phyloP scores from a whole-genome alignment of 179 eudicot species.

The Patellifolia procumbens region DNA sequence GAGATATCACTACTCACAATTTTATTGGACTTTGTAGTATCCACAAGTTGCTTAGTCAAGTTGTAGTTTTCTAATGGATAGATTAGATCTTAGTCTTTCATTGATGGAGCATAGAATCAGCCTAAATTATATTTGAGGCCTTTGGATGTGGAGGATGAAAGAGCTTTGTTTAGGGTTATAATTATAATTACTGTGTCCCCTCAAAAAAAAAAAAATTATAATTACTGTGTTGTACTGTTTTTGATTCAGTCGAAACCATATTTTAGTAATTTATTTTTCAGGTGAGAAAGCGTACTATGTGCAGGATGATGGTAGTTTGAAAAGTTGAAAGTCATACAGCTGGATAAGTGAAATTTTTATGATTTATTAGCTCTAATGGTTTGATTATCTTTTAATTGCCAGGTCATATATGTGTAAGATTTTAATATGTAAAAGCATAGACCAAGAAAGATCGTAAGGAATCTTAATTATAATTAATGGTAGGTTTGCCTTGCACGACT shows the following conservation, averaged over 20 bases:
- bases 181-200: too few relatives aligned
- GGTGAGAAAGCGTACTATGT: not conserved
- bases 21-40: constrained; percentile 19
- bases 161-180: not conserved
- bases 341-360: not conserved
- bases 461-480: not conserved
- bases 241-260: too few relatives aligned
- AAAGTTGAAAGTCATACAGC: not conserved
- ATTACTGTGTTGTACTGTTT: too few relatives aligned
- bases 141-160: not conserved
- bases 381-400: not conserved
- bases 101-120: not conserved
- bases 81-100: not conserved
- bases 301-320: not conserved
- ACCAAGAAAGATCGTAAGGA: not conserved
- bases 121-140: not conserved
- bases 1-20: not conserved
- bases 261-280: not conserved
- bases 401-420: not conserved
- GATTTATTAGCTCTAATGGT: not conserved
- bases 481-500: not conserved
- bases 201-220: too few relatives aligned
- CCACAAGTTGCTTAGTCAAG: constrained; percentile 23
- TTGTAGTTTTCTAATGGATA: constrained; percentile 15
- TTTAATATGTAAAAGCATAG: not conserved